A percentile compares a stretch with the other conserved stretches of the same genome.
These are phyloP conservation scores for Colletotrichum costaricense DNA, from an alignment of 2,329 filamentous ascomycete genomes.

Conservation along the genomic window DNA sequence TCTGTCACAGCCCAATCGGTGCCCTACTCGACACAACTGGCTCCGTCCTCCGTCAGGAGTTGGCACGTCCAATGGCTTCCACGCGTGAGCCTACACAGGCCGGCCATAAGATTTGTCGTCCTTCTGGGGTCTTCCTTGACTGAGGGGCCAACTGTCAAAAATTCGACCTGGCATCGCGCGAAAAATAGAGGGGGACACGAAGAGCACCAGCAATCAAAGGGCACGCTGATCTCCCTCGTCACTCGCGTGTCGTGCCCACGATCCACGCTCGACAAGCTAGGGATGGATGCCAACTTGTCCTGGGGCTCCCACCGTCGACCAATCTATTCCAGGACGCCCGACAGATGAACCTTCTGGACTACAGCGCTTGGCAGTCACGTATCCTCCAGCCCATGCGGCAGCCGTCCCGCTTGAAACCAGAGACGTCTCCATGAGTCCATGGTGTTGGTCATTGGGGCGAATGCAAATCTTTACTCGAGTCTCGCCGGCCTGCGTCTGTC, in stretches of 20 bases:
- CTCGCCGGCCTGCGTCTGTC: slow-evolving; percentile 31
- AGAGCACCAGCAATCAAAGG: slow-evolving; percentile 28
- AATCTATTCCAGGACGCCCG: slow-evolving; percentile 32
- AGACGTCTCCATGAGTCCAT: slow-evolving; percentile 31
- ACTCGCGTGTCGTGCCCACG: slow-evolving; percentile 13
- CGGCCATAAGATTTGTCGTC: slow-evolving; percentile 25
- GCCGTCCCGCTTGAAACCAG: slow-evolving; percentile 35
- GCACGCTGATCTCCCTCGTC: slow-evolving; percentile 32
- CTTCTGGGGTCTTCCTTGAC: slow-evolving; percentile 37
- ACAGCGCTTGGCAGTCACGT: slow-evolving; percentile 36
- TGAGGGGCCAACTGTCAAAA: slow-evolving; percentile 35
- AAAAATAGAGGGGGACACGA: slow-evolving; percentile 30
- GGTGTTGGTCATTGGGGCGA: slow-evolving; percentile 35
- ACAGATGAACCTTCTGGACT: slow-evolving; percentile 32
- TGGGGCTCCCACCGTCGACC: slow-evolving; percentile 20
- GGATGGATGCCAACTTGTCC: slow-evolving; percentile 23
- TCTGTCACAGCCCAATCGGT: slow-evolving; percentile 45
- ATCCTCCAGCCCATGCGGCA: slow-evolving; percentile 35
- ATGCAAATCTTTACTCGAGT: slow-evolving; percentile 35
- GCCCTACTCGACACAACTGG: slow-evolving; percentile 38
- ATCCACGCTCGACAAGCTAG: slow-evolving; percentile 22
- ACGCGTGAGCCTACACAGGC: slow-evolving; percentile 19
- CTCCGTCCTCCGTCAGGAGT: slow-evolving; percentile 23
- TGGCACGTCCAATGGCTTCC: slow-evolving; percentile 33
- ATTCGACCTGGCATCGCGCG: slow-evolving; percentile 29